Percentiles rank a stretch among this genome's conserved stretches.
Evolutionary conservation across 768 basidiomycete genomes (phyloP).

Genomic region (Pisolithus marmoratus): DNA sequence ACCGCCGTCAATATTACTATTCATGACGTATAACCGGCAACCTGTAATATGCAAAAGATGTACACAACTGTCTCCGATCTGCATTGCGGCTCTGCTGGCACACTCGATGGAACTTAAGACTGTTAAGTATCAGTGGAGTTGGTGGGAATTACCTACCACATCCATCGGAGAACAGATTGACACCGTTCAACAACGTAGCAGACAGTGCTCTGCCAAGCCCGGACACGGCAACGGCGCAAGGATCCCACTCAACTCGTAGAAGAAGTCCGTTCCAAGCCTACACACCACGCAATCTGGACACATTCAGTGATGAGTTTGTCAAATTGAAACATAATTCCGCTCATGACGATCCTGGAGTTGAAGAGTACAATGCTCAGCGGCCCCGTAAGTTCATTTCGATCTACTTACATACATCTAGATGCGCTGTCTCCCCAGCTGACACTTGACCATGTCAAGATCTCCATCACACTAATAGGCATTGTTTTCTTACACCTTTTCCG

Average conservation of each 20-base stretch:
- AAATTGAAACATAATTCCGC: not conserved
- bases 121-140: too few relatives aligned
- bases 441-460: constrained; percentile 13
- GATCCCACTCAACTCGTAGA: too few relatives aligned
- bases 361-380: not conserved
- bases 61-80: too few relatives aligned
- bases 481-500: not conserved
- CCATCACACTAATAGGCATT: constrained; percentile 11
- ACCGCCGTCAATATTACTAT: too few relatives aligned
- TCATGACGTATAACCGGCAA: too few relatives aligned
- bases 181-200: not conserved
- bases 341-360: constrained; percentile 15
- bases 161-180: too few relatives aligned
- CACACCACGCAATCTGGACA: constrained; percentile 2
- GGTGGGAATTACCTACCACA: too few relatives aligned
- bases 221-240: too few relatives aligned
- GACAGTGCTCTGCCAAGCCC: not conserved
- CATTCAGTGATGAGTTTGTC: not conserved
- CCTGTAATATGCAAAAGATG: too few relatives aligned
- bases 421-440: constrained; percentile 14
- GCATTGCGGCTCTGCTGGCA: too few relatives aligned
- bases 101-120: not conserved
- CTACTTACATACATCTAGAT: constrained; percentile 16
- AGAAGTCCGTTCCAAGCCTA: not conserved
- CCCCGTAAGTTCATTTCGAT: too few relatives aligned